phyloP scores from a whole-genome alignment of 495 filamentous ascomycete species.

The Clohesyomyces aquaticus region DNA sequence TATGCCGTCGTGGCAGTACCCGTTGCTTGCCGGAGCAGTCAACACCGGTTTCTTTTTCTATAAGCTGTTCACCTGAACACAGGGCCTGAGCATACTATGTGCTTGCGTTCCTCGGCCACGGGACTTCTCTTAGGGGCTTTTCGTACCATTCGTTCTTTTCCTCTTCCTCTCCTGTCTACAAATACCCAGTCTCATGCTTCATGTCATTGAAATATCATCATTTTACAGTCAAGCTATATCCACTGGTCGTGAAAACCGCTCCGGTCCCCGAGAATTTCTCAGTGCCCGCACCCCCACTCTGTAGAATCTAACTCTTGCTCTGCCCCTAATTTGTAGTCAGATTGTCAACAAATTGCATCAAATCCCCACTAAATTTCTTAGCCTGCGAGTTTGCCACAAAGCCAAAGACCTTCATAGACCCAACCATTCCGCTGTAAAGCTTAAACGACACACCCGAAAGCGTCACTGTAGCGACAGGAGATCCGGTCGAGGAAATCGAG shows the following conservation, averaged over 20 bases:
- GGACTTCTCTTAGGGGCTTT: too few relatives aligned
- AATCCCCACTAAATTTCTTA: conserved; percentile 59
- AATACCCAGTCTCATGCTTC: neutral
- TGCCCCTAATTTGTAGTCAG: conserved; percentile 56
- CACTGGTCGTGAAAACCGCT: conserved; percentile 9
- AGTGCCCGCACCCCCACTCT: conserved; percentile 60
- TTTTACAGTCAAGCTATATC: conserved; percentile 11
- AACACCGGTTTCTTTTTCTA: conserved; percentile 19
- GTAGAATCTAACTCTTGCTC: conserved; percentile 57
- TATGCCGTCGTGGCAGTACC: neutral
- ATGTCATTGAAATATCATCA: neutral
- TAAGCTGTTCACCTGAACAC: conserved; percentile 16
- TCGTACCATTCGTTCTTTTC: too few relatives aligned
- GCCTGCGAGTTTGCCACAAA: conserved; percentile 55
- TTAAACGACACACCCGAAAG: conserved; percentile 58
- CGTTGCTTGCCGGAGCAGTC: neutral
- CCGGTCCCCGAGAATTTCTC: conserved; percentile 51
- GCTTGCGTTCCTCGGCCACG: neutral
- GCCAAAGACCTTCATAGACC: conserved; percentile 60
- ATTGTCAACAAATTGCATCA: conserved; percentile 62
- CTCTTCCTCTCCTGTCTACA: too few relatives aligned
- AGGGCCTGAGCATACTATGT: neutral
- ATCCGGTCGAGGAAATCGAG: conserved; percentile 63
- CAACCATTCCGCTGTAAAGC: conserved; percentile 61
- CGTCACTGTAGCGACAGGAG: conserved; percentile 56